Evolutionary conservation across 2,329 filamentous ascomycete species (phyloP).

Genomic region (Ceratocystis albifundus): DNA sequence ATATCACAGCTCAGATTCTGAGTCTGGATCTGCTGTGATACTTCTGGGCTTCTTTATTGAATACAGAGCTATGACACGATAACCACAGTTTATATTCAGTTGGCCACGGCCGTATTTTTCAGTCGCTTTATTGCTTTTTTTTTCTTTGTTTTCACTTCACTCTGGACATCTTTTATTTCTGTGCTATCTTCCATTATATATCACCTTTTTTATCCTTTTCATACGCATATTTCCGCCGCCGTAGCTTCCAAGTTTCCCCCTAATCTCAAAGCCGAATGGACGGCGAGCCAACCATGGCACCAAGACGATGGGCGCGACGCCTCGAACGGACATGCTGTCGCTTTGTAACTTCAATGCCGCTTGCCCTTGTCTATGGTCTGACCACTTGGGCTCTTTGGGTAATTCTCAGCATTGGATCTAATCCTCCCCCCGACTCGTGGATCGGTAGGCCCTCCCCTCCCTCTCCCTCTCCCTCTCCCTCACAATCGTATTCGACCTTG

Average conservation of each 20-base stretch:
- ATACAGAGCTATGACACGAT: constrained; percentile 5
- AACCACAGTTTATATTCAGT: not conserved
- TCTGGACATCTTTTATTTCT: not conserved
- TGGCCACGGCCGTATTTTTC: constrained; percentile 3
- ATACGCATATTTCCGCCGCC: not conserved
- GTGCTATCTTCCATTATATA: not conserved
- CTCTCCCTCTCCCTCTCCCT: not conserved
- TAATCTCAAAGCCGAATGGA: constrained; percentile 20
- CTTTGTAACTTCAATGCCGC: constrained; percentile 69
- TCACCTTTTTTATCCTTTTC: not conserved
- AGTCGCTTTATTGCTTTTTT: constrained; percentile 11
- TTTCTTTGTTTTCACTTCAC: no score
- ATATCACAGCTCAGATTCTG: constrained; percentile 3
- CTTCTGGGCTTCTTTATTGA: not conserved
- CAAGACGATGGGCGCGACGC: constrained; percentile 52
- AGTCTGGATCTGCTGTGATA: not conserved
- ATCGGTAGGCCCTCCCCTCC: constrained; percentile 39
- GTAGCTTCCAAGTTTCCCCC: constrained; percentile 26
- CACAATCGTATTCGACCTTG: not conserved
- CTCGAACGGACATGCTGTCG: constrained; percentile 76
- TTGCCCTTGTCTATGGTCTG: constrained; percentile 75
- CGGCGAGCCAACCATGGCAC: constrained; percentile 36
- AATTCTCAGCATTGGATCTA: constrained; percentile 58
- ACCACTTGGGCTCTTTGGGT: constrained; percentile 95
- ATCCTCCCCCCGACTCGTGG: constrained; percentile 42